phyloP scores from a whole-genome alignment of 2,329 filamentous ascomycete species.

The Fusarium sp. region DNA sequence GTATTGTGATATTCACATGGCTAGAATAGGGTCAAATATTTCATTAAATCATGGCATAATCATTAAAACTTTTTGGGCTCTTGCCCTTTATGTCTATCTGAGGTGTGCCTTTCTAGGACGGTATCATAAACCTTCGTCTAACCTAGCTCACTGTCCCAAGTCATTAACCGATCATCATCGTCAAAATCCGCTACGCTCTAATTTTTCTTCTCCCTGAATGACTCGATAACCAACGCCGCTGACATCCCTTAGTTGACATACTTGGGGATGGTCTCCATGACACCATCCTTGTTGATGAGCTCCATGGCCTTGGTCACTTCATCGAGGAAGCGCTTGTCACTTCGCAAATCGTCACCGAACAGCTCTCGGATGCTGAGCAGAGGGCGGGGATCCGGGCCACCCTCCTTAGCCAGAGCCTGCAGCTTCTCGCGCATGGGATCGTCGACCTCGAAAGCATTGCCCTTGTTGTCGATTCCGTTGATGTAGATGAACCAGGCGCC shows the following conservation, averaged over 20 bases:
- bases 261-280: constrained; percentile 64
- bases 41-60: constrained; percentile 35
- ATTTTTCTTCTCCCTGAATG: constrained; percentile 2
- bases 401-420: constrained; percentile 59
- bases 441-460: constrained; percentile 58
- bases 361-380: constrained; percentile 62
- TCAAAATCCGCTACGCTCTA: constrained; percentile 27
- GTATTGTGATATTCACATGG: not conserved
- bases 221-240: constrained; percentile 1
- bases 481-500: constrained; percentile 66
- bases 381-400: constrained; percentile 57
- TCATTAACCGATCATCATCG: constrained; percentile 29
- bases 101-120: constrained; percentile 18
- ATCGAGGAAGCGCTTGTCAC: constrained; percentile 61
- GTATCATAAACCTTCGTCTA: not conserved
- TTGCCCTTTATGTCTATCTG: constrained; percentile 27
- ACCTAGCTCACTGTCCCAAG: constrained; percentile 7
- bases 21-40: no score
- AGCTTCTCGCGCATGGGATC: constrained; percentile 65
- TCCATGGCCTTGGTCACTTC: constrained; percentile 63
- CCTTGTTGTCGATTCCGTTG: constrained; percentile 63
- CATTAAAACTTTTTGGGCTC: constrained; percentile 37
- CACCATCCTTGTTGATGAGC: constrained; percentile 61
- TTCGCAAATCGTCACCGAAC: constrained; percentile 65
- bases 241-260: constrained; percentile 54